Conservation (phyloP, 495 filamentous ascomycete species). For the Penicillium chermesinum region DNA sequence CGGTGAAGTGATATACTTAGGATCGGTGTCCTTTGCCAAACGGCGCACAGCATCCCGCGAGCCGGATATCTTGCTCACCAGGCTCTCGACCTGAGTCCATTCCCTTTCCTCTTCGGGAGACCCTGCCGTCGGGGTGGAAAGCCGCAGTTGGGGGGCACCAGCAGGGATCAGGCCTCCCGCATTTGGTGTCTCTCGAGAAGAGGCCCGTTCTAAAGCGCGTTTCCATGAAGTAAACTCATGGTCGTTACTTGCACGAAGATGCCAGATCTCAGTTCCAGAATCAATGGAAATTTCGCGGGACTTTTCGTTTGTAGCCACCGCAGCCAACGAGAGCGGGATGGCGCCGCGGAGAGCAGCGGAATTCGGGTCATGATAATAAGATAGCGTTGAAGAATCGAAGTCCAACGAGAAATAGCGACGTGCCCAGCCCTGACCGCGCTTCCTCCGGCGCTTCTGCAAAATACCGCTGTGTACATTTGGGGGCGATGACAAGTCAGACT, state of each 20-base stretch:
- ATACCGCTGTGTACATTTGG: slow-evolving; percentile 64
- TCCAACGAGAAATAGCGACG: slow-evolving; percentile 92
- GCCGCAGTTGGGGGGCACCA: slow-evolving; percentile 26
- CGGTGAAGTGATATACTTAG: slow-evolving; percentile 46
- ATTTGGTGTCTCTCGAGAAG: slow-evolving; percentile 25
- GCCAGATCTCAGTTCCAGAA: slow-evolving; percentile 95
- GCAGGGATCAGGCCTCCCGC: slow-evolving; percentile 15
- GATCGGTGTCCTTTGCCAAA: slow-evolving; percentile 75
- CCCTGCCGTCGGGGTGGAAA: slow-evolving; percentile 27
- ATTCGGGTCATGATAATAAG: slow-evolving; percentile 91
- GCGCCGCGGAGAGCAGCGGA: slow-evolving; percentile 86
- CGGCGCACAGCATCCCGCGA: slow-evolving; percentile 82
- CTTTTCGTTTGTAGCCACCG: slow-evolving; percentile 79
- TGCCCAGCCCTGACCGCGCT: slow-evolving; percentile 90
- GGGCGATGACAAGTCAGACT: slow-evolving; percentile 19
- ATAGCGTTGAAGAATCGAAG: slow-evolving; percentile 82
- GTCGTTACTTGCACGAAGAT: slow-evolving; percentile 75
- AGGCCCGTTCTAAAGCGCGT: slow-evolving; percentile 75
- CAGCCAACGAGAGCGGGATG: slow-evolving; percentile 86
- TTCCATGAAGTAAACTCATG: slow-evolving; percentile 87
- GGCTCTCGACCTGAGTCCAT: slow-evolving; percentile 76
- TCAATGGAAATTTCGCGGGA: slow-evolving; percentile 92
- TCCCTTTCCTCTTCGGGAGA: slow-evolving; percentile 62
- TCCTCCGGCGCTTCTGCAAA: slow-evolving; percentile 81
- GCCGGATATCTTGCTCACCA: slow-evolving; percentile 79